Percentiles rank a stretch among this genome's conserved stretches.
phyloP scores from a whole-genome alignment of 192 early-diverging fungal genomes.

The Pilaira anomala region DNA sequence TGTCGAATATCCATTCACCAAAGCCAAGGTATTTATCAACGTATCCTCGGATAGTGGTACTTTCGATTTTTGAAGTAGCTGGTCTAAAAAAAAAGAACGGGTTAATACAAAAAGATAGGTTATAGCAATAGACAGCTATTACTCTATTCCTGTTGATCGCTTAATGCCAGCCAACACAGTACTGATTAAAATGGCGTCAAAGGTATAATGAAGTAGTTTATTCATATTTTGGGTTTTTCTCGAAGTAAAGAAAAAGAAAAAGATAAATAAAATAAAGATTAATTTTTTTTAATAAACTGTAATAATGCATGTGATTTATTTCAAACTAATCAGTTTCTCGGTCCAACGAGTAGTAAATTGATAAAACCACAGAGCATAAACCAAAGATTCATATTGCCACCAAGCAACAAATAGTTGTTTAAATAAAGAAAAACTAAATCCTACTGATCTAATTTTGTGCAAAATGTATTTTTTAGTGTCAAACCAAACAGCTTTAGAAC shows the following conservation, averaged over 20 bases:
- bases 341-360: constrained; percentile 5
- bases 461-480: constrained; percentile 21
- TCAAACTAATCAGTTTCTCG: not conserved
- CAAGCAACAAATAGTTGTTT: constrained; percentile 21
- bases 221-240: constrained; percentile 36
- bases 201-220: constrained; percentile 49
- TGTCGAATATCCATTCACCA: constrained; percentile 56
- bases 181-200: constrained; percentile 56
- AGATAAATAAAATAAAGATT: not conserved
- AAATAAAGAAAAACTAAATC: constrained; percentile 1
- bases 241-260: not conserved
- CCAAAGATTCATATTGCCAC: constrained; percentile 27
- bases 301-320: too few species aligned
- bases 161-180: constrained; percentile 59
- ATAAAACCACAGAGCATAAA: constrained; percentile 15
- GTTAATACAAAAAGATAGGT: not conserved
- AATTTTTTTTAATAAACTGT: too few species aligned
- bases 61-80: constrained; percentile 49
- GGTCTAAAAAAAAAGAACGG: constrained; percentile 32
- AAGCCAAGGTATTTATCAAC: constrained; percentile 51
- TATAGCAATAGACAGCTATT: constrained; percentile 1
- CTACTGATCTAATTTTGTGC: not conserved
- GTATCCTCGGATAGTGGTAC: constrained; percentile 39
- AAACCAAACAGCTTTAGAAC: constrained; percentile 34
- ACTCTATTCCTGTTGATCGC: constrained; percentile 46